Evolutionary conservation across 257 asterid genomes (phyloP), one percentile per base, ranked within the genome.

Genomic region (Eucommia ulmoides): DNA sequence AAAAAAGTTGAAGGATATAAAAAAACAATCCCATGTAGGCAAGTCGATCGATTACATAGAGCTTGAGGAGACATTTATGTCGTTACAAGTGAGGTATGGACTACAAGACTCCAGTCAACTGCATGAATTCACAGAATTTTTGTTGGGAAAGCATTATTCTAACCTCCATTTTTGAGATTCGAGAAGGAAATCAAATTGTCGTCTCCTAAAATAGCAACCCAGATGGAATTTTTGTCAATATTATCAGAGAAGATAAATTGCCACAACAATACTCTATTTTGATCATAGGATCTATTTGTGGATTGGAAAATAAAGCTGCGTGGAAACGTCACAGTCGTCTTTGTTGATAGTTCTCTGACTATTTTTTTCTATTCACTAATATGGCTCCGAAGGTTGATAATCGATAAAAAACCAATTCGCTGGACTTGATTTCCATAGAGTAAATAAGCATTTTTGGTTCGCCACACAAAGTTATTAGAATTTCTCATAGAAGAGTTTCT

Each of bases 81-180:
- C 65, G 56, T 58, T 68, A 65, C 97, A 88, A 1, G 75, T 61
- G 19, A 38, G 56, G 53, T 70, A 82, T 1, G 93, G 83, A 41
- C 75, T 88, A 55, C 97, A 88, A n/a, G 95, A 84, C 19, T 93
- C 65, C 0, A 92, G 95, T 9, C 80, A 72, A 20, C 84, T 66
- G 41, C 97, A 88, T 26, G 59, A 72, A 58, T 88, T 83, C 25
- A 61, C 66, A 96, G 99, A 56, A 91, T 81, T 64, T 22, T 75
- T 11, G 62, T 67, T 3, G 69, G 4, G 1, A 92, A 74, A 18
- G 78, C 71, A 29, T 19, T 52, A 3, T 59, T 1, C 10, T 80
- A 55, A 35, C 71, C 68, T 2, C 49, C 63, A 19, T 45, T 33
- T 59, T 63, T 77, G 55, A 91, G 96, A 68, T 57, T 55, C 50